phyloP scores from a whole-genome alignment of 805 yeast species.

The Yamadazyma ubonensis region DNA sequence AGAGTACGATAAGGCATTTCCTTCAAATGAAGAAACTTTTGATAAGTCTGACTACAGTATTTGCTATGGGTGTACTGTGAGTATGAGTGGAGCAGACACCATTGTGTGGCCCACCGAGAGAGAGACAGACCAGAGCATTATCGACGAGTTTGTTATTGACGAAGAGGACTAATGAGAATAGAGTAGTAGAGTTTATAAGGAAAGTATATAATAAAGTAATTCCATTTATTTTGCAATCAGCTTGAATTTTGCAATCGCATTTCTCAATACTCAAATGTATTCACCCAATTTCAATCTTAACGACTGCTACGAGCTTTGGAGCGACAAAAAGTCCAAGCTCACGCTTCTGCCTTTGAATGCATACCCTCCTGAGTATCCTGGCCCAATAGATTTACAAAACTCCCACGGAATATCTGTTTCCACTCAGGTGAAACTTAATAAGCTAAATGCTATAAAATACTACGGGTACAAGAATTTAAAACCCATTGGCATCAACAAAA shows the following conservation, averaged over 20 bases:
- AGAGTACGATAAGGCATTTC: constrained; percentile 13
- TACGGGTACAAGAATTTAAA: constrained; percentile 35
- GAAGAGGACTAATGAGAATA: constrained; percentile 10
- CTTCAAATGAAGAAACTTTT: constrained; percentile 6
- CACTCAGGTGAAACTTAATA: constrained; percentile 22
- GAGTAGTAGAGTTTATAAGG: too few species aligned
- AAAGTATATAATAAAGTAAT: too few species aligned
- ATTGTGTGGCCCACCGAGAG: constrained; percentile 32
- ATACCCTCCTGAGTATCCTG: constrained; percentile 47
- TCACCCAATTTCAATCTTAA: constrained; percentile 15
- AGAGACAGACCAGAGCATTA: constrained; percentile 24
- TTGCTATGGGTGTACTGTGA: constrained; percentile 78
- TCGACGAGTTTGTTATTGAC: constrained; percentile 48
- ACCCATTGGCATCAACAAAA: constrained; percentile 40
- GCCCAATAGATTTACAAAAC: constrained; percentile 17
- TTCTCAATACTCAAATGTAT: constrained; percentile 10
- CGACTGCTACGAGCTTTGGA: constrained; percentile 15
- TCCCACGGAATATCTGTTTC: constrained; percentile 10
- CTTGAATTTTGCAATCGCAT: constrained; percentile 8
- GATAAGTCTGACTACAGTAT: constrained; percentile 20
- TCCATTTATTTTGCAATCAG: not conserved
- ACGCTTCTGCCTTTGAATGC: constrained; percentile 56
- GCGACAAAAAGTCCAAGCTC: constrained; percentile 17
- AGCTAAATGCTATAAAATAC: constrained; percentile 27
- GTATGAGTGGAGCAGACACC: constrained; percentile 43